Evolutionary conservation across 2,329 filamentous ascomycete species (phyloP).

Genomic region (Diaporthe sp.): DNA sequence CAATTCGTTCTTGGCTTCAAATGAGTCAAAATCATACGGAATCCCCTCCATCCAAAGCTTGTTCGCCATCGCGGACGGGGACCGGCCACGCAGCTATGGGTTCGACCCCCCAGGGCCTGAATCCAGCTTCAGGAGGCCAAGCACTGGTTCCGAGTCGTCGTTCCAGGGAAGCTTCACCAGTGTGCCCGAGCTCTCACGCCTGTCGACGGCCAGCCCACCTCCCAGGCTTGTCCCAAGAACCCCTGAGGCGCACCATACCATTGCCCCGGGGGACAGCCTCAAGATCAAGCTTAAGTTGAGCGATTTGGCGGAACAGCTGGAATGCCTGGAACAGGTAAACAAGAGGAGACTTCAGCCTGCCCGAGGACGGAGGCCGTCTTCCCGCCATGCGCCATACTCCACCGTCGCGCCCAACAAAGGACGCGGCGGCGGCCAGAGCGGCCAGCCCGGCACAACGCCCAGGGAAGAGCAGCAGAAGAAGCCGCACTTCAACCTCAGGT

Average conservation of each 20-base stretch:
- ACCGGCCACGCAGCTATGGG: conserved; percentile 2
- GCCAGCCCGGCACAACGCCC: not conserved
- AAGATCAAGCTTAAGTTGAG: not conserved
- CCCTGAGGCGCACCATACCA: conserved; percentile 19
- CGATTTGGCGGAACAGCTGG: not conserved
- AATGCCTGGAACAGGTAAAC: not conserved
- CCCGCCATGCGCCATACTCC: conserved; percentile 29
- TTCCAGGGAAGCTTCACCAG: conserved; percentile 36
- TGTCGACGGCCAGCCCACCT: conserved; percentile 32
- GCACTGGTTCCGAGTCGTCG: conserved; percentile 27
- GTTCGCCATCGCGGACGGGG: conserved; percentile 33
- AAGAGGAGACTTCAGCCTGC: not conserved
- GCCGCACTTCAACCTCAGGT: conserved; percentile 42
- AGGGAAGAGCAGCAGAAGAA: conserved; percentile 12
- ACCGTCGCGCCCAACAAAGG: not conserved
- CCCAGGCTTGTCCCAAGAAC: conserved; percentile 20
- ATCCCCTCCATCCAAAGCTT: conserved; percentile 36
- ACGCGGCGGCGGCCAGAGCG: not conserved
- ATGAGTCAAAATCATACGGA: not conserved
- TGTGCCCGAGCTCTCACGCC: conserved; percentile 28
- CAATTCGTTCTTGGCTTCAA: not conserved
- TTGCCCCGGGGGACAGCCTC: not conserved
- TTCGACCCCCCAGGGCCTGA: not conserved
- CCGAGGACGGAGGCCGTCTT: conserved; percentile 24
- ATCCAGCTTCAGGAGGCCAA: conserved; percentile 29